Evolutionary conservation across 169 alveolate species (phyloP).

Genomic region (Plasmodium gonderi): DNA sequence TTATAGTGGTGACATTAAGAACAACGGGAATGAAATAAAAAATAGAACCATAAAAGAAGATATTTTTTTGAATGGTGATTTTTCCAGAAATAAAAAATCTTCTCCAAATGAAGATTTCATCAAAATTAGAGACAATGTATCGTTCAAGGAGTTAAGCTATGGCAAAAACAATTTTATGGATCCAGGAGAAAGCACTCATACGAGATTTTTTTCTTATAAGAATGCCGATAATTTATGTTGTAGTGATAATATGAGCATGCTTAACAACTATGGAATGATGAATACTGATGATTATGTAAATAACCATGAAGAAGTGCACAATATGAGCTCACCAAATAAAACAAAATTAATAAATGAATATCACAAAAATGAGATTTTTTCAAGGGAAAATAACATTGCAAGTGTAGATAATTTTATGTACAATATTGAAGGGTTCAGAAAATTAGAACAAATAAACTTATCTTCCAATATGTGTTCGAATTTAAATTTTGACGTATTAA

Average conservation of each 20-base stretch:
- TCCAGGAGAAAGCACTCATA: not conserved
- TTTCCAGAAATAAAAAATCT: not conserved
- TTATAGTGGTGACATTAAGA: not conserved
- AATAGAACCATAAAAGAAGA: not conserved
- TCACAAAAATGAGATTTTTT: constrained; percentile 3
- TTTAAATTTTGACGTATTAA: not conserved
- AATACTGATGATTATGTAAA: not conserved
- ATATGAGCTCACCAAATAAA: not conserved
- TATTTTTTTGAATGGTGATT: not conserved
- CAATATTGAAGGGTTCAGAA: not conserved
- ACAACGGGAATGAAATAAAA: not conserved
- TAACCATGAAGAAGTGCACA: not conserved
- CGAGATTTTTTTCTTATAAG: constrained; percentile 1
- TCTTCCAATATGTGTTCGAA: not conserved
- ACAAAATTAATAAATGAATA: not conserved
- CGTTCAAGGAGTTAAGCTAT: not conserved
- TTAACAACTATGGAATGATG: not conserved
- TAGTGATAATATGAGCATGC: not conserved
- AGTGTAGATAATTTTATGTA: not conserved
- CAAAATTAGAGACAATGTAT: constrained; percentile 5
- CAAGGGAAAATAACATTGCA: not conserved
- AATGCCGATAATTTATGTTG: no score
- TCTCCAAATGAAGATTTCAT: not conserved
- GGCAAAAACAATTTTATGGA: not conserved
- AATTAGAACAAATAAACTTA: not conserved